Conservation (phyloP, 768 basidiomycete genomes). For the Lentinula lateritia region DNA sequence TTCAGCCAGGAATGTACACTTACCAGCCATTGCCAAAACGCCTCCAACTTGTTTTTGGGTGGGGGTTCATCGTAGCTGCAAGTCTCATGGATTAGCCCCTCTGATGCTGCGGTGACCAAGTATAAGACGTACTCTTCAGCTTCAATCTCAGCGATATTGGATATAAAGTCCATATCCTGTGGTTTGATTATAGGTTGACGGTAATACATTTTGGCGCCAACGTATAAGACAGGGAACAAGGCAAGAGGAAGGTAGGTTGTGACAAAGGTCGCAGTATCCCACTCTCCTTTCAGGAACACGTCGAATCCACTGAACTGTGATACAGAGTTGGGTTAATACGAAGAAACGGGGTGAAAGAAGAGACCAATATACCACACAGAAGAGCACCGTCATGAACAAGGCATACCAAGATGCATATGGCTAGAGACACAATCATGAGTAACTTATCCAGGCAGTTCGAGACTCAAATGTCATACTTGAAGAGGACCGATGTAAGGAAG, state of each 20-base stretch:
- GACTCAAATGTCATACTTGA: neutral
- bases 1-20: conserved; percentile 20
- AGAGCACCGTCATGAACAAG: conserved; percentile 33
- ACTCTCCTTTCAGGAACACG: conserved; percentile 48
- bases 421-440: conserved; percentile 25
- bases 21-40: conserved; percentile 79
- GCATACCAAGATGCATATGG: conserved; percentile 70
- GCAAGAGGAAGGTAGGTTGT: conserved; percentile 74
- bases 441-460: neutral
- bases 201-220: conserved; percentile 49
- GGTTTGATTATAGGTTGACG: conserved; percentile 40
- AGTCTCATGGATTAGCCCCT: conserved; percentile 1
- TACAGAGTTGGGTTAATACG: neutral
- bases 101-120: neutral
- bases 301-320: conserved; percentile 41
- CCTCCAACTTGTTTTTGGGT: conserved; percentile 61
- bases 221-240: conserved; percentile 76
- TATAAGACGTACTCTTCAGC: conserved; percentile 43
- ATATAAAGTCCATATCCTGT: conserved; percentile 81
- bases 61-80: conserved; percentile 62
- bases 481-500: conserved; percentile 67
- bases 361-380: conserved; percentile 53
- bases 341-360: neutral
- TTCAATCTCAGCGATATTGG: conserved; percentile 64
- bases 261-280: conserved; percentile 65